Conservation (phyloP, 768 basidiomycete genomes). For the Mycena kentingensis region DNA sequence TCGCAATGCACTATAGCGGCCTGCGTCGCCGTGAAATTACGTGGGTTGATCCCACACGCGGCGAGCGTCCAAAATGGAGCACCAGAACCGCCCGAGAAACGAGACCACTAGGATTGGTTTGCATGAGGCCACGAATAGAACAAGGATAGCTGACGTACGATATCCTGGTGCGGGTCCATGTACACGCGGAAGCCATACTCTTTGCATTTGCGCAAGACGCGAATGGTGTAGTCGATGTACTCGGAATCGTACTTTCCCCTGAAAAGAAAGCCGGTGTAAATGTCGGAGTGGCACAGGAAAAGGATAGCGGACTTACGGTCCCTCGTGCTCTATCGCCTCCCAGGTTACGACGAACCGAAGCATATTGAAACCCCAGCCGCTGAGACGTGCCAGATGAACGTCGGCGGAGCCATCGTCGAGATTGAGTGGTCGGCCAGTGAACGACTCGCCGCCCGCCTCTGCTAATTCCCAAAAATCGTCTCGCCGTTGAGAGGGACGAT, state of each 20-base stretch:
- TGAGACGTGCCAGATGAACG: conserved; percentile 80
- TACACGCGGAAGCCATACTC: conserved; percentile 89
- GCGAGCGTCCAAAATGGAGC: conserved; percentile 92
- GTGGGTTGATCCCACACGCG: conserved; percentile 89
- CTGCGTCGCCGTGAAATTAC: conserved; percentile 82
- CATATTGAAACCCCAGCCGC: conserved; percentile 93
- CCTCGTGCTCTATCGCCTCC: conserved; percentile 92
- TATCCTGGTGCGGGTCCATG: conserved; percentile 96
- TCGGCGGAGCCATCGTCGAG: conserved; percentile 86
- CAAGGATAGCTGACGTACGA: conserved; percentile 54
- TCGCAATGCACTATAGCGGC: conserved; percentile 88
- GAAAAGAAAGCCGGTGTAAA: conserved; percentile 10
- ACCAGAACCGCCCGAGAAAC: conserved; percentile 92
- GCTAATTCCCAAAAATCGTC: conserved; percentile 84
- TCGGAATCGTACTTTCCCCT: conserved; percentile 90
- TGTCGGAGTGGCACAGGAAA: conserved; percentile 6
- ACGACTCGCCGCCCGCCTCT: conserved; percentile 68
- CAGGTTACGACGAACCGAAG: conserved; percentile 87
- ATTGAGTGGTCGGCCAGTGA: conserved; percentile 76
- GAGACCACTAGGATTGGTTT: conserved; percentile 86
- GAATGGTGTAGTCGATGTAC: conserved; percentile 90
- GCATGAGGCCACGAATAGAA: conserved; percentile 4
- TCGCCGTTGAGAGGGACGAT: conserved; percentile 64
- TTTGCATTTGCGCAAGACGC: conserved; percentile 87
- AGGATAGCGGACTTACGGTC: conserved; percentile 71